Evolutionary conservation across 2,329 filamentous ascomycete species (phyloP).

Genomic region (Parasarocladium wereldwijsianum): DNA sequence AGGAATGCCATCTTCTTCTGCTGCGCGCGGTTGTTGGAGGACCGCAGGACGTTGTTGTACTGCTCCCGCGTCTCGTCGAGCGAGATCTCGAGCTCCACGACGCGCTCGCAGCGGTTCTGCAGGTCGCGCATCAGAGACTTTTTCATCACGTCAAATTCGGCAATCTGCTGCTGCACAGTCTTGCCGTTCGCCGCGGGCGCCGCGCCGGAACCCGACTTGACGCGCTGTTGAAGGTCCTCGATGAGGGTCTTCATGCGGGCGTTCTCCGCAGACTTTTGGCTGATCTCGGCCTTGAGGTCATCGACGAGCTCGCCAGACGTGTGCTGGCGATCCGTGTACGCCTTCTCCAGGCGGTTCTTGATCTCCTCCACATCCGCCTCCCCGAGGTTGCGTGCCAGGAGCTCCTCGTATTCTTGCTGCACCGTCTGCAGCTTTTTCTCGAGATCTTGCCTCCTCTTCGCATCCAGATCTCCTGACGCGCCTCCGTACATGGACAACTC

Average conservation of each 20-base stretch:
- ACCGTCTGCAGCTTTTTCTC: slow-evolving; percentile 61
- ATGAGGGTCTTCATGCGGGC: slow-evolving; percentile 66
- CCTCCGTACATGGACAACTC: slow-evolving; percentile 70
- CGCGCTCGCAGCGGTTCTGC: slow-evolving; percentile 94
- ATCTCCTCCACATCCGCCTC: slow-evolving; percentile 73
- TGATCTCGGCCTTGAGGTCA: slow-evolving; percentile 61
- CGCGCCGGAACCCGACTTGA: slow-evolving; percentile 44
- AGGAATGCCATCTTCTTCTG: slow-evolving; percentile 99
- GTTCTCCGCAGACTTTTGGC: slow-evolving; percentile 69
- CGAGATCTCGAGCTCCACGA: slow-evolving; percentile 95
- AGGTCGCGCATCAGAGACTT: slow-evolving; percentile 98
- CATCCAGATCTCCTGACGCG: slow-evolving; percentile 47
- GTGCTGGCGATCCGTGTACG: slow-evolving; percentile 61
- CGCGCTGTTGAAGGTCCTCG: slow-evolving; percentile 61
- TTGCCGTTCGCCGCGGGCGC: slow-evolving; percentile 62
- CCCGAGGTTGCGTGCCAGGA: slow-evolving; percentile 65
- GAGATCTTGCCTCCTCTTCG: slow-evolving; percentile 58
- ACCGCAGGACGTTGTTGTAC: slow-evolving; percentile 95
- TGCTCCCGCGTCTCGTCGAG: slow-evolving; percentile 95
- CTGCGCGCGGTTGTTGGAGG: slow-evolving; percentile 94
- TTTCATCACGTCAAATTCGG: slow-evolving; percentile 99
- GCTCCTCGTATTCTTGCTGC: slow-evolving; percentile 71
- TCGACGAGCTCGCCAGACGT: slow-evolving; percentile 59
- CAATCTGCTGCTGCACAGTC: slow-evolving; percentile 92
- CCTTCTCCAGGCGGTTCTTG: slow-evolving; percentile 63